Evolutionary conservation across 768 basidiomycete species (phyloP).

Genomic region (Boletus reticulatus): DNA sequence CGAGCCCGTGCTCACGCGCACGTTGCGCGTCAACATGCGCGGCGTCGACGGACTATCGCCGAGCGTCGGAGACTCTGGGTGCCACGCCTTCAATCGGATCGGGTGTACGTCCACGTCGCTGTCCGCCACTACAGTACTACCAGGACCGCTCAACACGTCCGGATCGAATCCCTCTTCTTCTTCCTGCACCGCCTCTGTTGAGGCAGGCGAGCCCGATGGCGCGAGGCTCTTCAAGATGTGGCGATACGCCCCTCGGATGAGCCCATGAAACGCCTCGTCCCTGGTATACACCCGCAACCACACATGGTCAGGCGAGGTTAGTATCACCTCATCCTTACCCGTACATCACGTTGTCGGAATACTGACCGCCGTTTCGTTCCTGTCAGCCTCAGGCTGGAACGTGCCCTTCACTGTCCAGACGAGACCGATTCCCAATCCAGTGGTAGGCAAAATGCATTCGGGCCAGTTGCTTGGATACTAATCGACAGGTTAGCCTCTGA

Average conservation of each 20-base stretch:
- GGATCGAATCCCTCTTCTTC: slow-evolving; percentile 19
- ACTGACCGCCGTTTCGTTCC: too few species aligned
- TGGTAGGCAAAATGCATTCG: too few species aligned
- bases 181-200: background rate
- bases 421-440: too few species aligned
- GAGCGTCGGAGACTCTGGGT: background rate
- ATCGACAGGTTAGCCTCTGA: too few species aligned
- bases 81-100: slow-evolving; percentile 12
- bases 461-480: too few species aligned
- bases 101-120: slow-evolving; percentile 24
- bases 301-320: too few species aligned
- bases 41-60: slow-evolving; percentile 30
- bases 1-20: slow-evolving; percentile 13
- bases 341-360: too few species aligned
- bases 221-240: slow-evolving; percentile 32
- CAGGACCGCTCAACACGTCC: background rate
- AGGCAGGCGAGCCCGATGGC: background rate
- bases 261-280: slow-evolving; percentile 50
- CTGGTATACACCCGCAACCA: slow-evolving; percentile 69
- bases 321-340: too few species aligned
- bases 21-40: slow-evolving; percentile 18
- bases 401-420: too few species aligned
- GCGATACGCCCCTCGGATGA: slow-evolving; percentile 70
- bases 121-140: background rate
- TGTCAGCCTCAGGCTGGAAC: too few species aligned